These are phyloP conservation scores for Coniferiporia weirii DNA, from an alignment of 1,284 basidiomycete species.

Conservation along the genomic window DNA sequence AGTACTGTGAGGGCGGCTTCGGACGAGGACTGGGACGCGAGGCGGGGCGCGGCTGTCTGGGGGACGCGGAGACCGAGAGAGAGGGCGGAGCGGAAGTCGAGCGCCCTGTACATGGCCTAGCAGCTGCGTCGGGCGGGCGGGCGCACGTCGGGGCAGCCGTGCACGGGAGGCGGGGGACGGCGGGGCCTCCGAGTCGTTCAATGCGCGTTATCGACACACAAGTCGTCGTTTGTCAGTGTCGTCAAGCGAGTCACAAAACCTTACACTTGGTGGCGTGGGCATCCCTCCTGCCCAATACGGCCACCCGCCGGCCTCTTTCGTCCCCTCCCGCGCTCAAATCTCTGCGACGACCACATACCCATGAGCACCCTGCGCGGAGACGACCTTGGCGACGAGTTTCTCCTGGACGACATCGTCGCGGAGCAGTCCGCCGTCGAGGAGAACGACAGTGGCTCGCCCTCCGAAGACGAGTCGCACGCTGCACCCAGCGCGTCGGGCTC, in stretches of 20 bases:
- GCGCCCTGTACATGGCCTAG: slow-evolving; percentile 9
- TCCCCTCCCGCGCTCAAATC: too few species aligned
- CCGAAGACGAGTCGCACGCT: slow-evolving; percentile 34
- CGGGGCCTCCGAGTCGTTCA: too few species aligned
- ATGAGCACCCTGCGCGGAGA: slow-evolving; percentile 42
- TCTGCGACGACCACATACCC: too few species aligned
- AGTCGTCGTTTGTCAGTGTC: too few species aligned
- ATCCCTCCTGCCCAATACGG: too few species aligned
- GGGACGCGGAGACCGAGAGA: not conserved
- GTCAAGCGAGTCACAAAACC: too few species aligned
- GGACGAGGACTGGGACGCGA: slow-evolving; percentile 5
- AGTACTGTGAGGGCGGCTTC: not conserved
- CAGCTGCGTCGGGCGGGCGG: too few species aligned
- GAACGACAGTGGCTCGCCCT: slow-evolving; percentile 37
- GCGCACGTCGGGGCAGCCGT: too few species aligned
- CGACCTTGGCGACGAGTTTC: slow-evolving; percentile 77
- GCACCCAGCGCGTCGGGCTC: slow-evolving; percentile 25
- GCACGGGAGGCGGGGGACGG: too few species aligned
- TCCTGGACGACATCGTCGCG: slow-evolving; percentile 64
- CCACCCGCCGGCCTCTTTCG: too few species aligned
- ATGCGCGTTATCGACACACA: too few species aligned
- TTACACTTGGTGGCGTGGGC: too few species aligned
- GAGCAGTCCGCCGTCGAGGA: slow-evolving; percentile 46
- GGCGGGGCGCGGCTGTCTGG: not conserved
- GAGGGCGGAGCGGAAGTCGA: slow-evolving; percentile 3